Conservation (phyloP, 495 filamentous ascomycete genomes). For the Chaetomidium leptoderma region DNA sequence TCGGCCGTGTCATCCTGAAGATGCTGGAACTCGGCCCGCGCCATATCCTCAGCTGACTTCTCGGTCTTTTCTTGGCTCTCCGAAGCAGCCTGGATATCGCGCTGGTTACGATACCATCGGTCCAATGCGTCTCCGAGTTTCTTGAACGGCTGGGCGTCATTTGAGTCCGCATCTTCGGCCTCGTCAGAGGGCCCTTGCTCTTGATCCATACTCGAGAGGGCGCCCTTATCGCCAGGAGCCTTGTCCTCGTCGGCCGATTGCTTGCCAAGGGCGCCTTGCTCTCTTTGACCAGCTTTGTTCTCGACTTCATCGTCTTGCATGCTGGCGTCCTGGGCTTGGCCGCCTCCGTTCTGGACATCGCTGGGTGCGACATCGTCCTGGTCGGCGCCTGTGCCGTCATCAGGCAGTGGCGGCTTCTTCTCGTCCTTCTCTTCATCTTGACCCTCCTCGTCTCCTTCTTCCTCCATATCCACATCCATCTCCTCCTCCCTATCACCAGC, state of each 20-base stretch:
- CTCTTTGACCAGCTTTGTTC: constrained; percentile 44
- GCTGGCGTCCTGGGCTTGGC: constrained; percentile 52
- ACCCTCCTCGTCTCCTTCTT: constrained; percentile 31
- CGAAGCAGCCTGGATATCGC: constrained; percentile 67
- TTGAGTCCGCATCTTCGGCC: constrained; percentile 41
- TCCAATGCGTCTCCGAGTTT: constrained; percentile 93
- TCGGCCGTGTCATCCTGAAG: constrained; percentile 73
- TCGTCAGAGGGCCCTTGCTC: constrained; percentile 45
- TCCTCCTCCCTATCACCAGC: constrained; percentile 34
- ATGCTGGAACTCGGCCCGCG: constrained; percentile 73
- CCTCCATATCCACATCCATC: constrained; percentile 38
- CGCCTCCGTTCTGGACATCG: constrained; percentile 55
- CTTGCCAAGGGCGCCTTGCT: constrained; percentile 48
- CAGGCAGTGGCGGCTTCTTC: constrained; percentile 29
- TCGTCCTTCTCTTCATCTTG: constrained; percentile 35
- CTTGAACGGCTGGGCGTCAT: constrained; percentile 68
- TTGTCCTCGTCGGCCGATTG: constrained; percentile 48
- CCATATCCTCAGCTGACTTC: constrained; percentile 53
- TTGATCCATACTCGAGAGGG: constrained; percentile 49
- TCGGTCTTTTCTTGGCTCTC: constrained; percentile 48
- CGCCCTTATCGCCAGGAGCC: constrained; percentile 47
- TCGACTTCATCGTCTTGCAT: constrained; percentile 42
- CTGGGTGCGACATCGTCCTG: constrained; percentile 65
- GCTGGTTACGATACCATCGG: constrained; percentile 79
- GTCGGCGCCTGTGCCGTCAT: constrained; percentile 49